phyloP scores from a whole-genome alignment of 2,329 filamentous ascomycete genomes.

The Hymenotorrendiella dingleyae region DNA sequence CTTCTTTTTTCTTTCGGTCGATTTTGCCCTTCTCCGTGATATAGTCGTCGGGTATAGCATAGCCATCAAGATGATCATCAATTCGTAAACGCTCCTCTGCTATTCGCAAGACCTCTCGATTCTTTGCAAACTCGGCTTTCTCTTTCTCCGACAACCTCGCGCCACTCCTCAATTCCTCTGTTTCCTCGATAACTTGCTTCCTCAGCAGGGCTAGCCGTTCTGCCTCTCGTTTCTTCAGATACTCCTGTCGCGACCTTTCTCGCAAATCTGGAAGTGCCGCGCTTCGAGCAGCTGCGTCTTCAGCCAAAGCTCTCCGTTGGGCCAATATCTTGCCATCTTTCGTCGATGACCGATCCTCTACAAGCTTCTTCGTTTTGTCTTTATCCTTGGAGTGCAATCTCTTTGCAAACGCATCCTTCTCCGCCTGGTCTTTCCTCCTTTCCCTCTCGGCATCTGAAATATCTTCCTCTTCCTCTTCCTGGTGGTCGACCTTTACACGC shows the following conservation, averaged over 20 bases:
- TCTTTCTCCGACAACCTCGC: constrained; percentile 70
- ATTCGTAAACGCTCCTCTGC: constrained; percentile 82
- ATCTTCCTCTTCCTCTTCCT: constrained; percentile 40
- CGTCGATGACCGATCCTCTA: constrained; percentile 51
- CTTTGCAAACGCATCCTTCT: constrained; percentile 75
- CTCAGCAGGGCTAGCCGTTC: constrained; percentile 81
- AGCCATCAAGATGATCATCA: constrained; percentile 88
- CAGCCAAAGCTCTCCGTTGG: constrained; percentile 56
- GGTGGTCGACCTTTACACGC: constrained; percentile 58
- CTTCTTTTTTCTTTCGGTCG: constrained; percentile 79
- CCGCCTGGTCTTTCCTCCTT: constrained; percentile 61
- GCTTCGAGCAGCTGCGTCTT: constrained; percentile 60
- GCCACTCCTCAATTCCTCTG: constrained; percentile 71
- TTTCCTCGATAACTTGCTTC: constrained; percentile 86
- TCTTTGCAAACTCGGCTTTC: constrained; percentile 82
- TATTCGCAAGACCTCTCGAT: constrained; percentile 72
- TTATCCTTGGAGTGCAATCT: constrained; percentile 67
- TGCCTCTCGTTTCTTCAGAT: constrained; percentile 85
- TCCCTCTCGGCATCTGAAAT: constrained; percentile 58
- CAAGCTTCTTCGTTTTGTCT: constrained; percentile 61
- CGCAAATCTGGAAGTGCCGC: constrained; percentile 76
- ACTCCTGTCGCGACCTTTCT: constrained; percentile 81
- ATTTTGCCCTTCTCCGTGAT: constrained; percentile 91
- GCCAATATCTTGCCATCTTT: constrained; percentile 51
- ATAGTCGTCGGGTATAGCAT: constrained; percentile 89